These are phyloP conservation scores for Triticum monococcum DNA, from an alignment of 176 grass and related monocot genomes.

Conservation along the genomic window DNA sequence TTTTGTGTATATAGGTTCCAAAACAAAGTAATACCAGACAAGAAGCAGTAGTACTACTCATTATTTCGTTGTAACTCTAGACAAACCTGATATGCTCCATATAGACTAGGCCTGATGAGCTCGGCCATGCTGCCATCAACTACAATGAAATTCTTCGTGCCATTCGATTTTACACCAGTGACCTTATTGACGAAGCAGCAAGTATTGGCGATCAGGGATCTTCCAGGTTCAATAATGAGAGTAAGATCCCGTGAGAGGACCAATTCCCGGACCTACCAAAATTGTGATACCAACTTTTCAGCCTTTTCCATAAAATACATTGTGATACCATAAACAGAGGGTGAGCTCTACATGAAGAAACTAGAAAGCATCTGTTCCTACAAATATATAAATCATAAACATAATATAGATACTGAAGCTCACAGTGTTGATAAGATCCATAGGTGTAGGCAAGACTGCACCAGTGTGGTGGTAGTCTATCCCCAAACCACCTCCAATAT, in stretches of 20 bases:
- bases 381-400: constrained; percentile 31
- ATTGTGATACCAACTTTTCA: not conserved
- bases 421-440: constrained; percentile 97
- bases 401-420: constrained; percentile 29
- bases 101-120: constrained; percentile 96
- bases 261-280: constrained; percentile 75
- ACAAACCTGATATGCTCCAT: constrained; percentile 95
- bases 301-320: not conserved
- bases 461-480: constrained; percentile 92
- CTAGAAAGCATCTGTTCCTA: not conserved
- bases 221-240: constrained; percentile 94
- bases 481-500: constrained; percentile 92
- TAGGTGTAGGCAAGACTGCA: constrained; percentile 76
- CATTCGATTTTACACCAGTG: constrained; percentile 97
- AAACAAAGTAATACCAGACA: not conserved
- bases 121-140: constrained; percentile 98
- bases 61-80: not conserved
- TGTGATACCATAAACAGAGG: constrained; percentile 1
- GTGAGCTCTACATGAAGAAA: not conserved
- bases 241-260: constrained; percentile 82
- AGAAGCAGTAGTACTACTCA: not conserved
- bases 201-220: constrained; percentile 95
- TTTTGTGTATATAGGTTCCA: not conserved
- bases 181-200: constrained; percentile 87
- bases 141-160: constrained; percentile 93